phyloP scores from a whole-genome alignment of 768 basidiomycete species.

The Phlebiopsis flavidoalba region DNA sequence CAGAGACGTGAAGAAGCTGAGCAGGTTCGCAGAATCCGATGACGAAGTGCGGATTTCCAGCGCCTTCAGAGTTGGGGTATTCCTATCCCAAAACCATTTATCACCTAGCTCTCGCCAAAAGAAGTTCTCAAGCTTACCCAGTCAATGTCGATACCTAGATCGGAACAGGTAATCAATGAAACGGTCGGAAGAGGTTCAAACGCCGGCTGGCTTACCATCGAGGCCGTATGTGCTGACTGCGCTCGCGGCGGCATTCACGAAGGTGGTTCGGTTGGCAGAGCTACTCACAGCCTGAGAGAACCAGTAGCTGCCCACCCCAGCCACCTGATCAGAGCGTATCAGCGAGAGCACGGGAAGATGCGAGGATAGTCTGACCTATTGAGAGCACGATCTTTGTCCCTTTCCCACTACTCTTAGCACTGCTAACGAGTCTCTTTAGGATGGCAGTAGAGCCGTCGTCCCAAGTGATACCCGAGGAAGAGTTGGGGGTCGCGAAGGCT shows the following conservation, averaged over 20 bases:
- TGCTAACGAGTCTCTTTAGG: slow-evolving; percentile 50
- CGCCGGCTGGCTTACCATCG: slow-evolving; percentile 43
- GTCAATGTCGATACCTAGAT: slow-evolving; percentile 48
- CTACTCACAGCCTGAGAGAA: slow-evolving; percentile 59
- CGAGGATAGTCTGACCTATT: slow-evolving; percentile 38
- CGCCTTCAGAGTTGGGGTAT: slow-evolving; percentile 63
- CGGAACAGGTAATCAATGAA: neutral
- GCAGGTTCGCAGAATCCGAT: slow-evolving; percentile 59
- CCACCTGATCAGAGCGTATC: slow-evolving; percentile 38
- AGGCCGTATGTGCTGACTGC: slow-evolving; percentile 56
- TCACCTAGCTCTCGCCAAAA: neutral
- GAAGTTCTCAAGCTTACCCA: slow-evolving; percentile 36
- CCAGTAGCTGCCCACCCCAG: slow-evolving; percentile 65
- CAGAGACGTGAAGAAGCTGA: slow-evolving; percentile 54
- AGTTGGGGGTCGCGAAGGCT: slow-evolving; percentile 71
- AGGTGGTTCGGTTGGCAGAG: slow-evolving; percentile 44
- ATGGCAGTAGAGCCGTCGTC: slow-evolving; percentile 45
- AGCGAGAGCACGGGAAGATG: slow-evolving; percentile 4
- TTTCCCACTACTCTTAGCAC: slow-evolving; percentile 48
- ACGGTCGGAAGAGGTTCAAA: neutral
- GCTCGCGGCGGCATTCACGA: slow-evolving; percentile 48
- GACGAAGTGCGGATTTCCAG: slow-evolving; percentile 56
- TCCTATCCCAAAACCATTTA: slow-evolving; percentile 36
- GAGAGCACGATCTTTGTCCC: slow-evolving; percentile 65
- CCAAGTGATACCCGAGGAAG: slow-evolving; percentile 46